Evolutionary conservation across 2,329 filamentous ascomycete genomes (phyloP), one percentile per base, ranked within the genome.

Genomic region (Colletotrichum sp.): DNA sequence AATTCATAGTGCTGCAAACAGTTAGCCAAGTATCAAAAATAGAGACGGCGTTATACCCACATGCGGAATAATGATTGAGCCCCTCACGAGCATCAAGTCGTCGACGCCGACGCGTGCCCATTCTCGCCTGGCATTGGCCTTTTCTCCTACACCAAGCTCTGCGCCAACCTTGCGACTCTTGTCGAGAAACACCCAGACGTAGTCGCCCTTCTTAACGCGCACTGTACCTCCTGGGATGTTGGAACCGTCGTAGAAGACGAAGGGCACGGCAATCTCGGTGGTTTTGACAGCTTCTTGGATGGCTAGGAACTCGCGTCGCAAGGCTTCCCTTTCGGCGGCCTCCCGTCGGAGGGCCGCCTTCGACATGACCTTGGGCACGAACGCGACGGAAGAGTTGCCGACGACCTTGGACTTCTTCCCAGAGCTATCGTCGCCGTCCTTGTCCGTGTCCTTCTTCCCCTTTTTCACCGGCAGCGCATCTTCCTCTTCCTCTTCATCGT

Each of bases 41-140:
- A 74, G 31, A 57, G 64, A 24, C 12, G 5, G 61, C 13, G 67
- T 6, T 3, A 51, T 58, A 91, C 94, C 88, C 86, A 98, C 96
- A 87, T 98, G 97, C 72, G 97, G 96, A 78, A 99, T 92, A 69
- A 99, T 98, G 61, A 98, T 89, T 70, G 95, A 94, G 16, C 95
- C 95, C 79, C 95, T 90, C 9, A 99, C 96, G 72, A 98, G 88
- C 92, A 99, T 95, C 81, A 99, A 84, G 85, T 99, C 97, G 82
- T 99, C 97, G 7, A 99, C 96, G 43, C 95, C 94, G 34, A 98
- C 94, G 71, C 96, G 89, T 5, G 96, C 96, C 97, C 97, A 99
- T 80, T 97, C 94, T 75, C 93, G 92, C 75, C 92, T 87, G 59
- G 90, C 91, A 78, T 93, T 93, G 69, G 89, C 87, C 76, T 89